These are phyloP conservation scores for Cercospora beticola DNA, from an alignment of 2,329 filamentous ascomycete genomes.

Conservation along the genomic window DNA sequence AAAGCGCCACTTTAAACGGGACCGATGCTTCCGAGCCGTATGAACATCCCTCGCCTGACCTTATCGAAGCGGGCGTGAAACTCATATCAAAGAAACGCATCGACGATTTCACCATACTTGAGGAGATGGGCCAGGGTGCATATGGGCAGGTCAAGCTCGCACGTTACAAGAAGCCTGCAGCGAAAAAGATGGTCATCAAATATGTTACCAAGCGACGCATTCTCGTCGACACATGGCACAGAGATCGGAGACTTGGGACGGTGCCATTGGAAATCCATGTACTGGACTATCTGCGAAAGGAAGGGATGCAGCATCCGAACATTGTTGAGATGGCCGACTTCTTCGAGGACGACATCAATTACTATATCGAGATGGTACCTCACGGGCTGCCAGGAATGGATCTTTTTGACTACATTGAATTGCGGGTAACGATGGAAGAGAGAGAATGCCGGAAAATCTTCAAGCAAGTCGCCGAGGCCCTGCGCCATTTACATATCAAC, in stretches of 20 bases:
- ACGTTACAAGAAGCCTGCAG: conserved; percentile 69
- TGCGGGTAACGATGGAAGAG: conserved; percentile 95
- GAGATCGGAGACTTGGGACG: conserved; percentile 86
- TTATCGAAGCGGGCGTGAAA: conserved; percentile 35
- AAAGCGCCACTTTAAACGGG: conserved; percentile 22
- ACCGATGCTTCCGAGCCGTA: conserved; percentile 34
- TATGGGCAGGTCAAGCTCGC: conserved; percentile 97
- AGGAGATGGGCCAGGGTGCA: conserved; percentile 97
- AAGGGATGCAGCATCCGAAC: conserved; percentile 62
- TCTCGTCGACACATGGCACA: conserved; percentile 96
- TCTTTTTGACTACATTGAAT: conserved; percentile 96
- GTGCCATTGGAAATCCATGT: conserved; percentile 97
- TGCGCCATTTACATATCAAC: conserved; percentile 88
- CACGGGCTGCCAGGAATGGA: conserved; percentile 97
- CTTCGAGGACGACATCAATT: conserved; percentile 80
- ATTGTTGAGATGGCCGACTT: conserved; percentile 70
- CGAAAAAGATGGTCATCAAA: conserved; percentile 88
- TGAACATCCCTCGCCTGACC: conserved; percentile 40
- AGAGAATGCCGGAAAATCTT: conserved; percentile 92
- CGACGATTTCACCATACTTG: conserved; percentile 83
- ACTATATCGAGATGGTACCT: conserved; percentile 98
- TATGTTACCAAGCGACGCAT: conserved; percentile 97
- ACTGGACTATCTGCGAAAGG: conserved; percentile 82
- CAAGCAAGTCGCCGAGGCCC: conserved; percentile 82
- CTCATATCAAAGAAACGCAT: conserved; percentile 72